Evolutionary conservation across 306 rosid genomes (phyloP), one percentile per base, ranked within the genome.

Genomic region (Trifolium pratense): DNA sequence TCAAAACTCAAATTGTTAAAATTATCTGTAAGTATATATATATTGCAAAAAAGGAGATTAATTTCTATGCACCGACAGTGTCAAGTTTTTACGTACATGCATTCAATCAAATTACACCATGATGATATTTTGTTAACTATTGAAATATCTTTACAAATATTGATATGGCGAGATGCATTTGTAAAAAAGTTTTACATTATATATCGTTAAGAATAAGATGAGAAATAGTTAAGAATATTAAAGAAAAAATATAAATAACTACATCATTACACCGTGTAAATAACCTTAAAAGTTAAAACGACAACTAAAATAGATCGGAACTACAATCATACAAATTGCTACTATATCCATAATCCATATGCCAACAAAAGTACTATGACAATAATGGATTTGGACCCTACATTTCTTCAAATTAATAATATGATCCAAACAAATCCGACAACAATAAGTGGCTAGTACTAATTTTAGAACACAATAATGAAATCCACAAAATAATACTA

Each of bases 381-480:
- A 46, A 46, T 21, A 58, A 45, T 21, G 66, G 49, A 53, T 45
- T 26, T 48, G 66, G 29, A 42, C 42, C 56, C 62, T 57, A 63
- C 23, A 32, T 11, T 16, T 58, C 40, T 46, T 45, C 5, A 39
- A 42, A 51, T 39, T 62, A 60, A 29, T 26, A 8, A 60, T n/a
- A 71, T 11, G 20, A 29, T 42, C 34, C 60, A 12, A 57, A 12
- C 63, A 3, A 66, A 26, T 31, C 43, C 21, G 16, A 55, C 34
- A 53, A 75, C 52, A 16, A 26, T 17, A 75, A 26, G 55, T 21
- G 51, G 20, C 23, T 39, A 53, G 8, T 67, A 25, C 57, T 45
- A 67, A 78, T n/a, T 3, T 71, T 32, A 70, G 63, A 9, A 60
- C 49, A 71, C 65, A 68, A 53, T 10, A 18, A 53, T n/a, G 26